Evolutionary conservation across 73 alveolate genomes (phyloP).

Genomic region (Durusdinium trenchii): DNA sequence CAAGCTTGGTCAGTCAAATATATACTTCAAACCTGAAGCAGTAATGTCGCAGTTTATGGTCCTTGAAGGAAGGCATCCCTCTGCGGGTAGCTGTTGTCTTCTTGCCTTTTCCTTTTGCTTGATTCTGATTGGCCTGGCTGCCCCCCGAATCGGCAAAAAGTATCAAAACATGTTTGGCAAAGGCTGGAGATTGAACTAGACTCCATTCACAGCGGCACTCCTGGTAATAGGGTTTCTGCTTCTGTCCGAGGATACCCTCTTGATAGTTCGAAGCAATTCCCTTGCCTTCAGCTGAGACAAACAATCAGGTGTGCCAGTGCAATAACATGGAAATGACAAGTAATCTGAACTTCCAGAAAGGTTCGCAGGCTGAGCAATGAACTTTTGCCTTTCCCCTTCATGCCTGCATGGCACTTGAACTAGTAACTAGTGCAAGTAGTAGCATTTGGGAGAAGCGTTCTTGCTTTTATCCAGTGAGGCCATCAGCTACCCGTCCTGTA

Average conservation of each 20-base stretch:
- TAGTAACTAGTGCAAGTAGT: too few species aligned
- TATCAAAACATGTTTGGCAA: neutral
- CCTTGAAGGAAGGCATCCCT: slow-evolving; percentile 94
- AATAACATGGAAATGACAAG: neutral
- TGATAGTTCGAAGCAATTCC: slow-evolving; percentile 81
- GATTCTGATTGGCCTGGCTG: slow-evolving; percentile 61
- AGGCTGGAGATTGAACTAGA: neutral
- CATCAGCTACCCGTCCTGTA: too few species aligned
- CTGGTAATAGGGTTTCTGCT: slow-evolving; percentile 93
- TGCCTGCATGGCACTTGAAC: too few species aligned
- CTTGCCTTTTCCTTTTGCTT: slow-evolving; percentile 89
- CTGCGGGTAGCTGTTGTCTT: slow-evolving; percentile 82
- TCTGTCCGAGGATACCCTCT: slow-evolving; percentile 95
- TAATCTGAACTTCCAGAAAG: too few species aligned
- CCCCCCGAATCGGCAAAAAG: neutral
- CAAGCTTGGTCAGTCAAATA: neutral
- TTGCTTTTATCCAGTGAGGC: too few species aligned
- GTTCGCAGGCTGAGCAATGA: neutral
- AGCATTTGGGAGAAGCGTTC: too few species aligned
- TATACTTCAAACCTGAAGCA: neutral
- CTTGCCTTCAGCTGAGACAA: neutral
- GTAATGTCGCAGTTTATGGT: neutral
- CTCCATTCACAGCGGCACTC: neutral
- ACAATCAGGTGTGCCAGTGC: neutral
- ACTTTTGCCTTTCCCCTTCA: slow-evolving; percentile 87